These are phyloP conservation scores for Lotus japonicus DNA, from an alignment of 306 rosid genomes.

Conservation along the genomic window DNA sequence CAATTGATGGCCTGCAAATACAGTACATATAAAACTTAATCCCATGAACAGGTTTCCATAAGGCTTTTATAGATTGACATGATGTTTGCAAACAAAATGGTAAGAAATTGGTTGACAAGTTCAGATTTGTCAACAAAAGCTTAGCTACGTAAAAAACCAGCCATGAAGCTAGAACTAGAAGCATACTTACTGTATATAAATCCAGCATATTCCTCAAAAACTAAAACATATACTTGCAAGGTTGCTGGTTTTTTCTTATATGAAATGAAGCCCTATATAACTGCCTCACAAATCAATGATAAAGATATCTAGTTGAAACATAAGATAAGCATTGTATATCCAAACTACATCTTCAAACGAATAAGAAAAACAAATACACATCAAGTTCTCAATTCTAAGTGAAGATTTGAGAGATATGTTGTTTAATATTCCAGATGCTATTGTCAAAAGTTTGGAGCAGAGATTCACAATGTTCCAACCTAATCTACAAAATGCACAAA, in stretches of 20 bases:
- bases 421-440: no score
- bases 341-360: no score
- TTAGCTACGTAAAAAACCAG: not conserved
- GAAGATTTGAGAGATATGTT: no score
- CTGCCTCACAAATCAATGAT: not conserved
- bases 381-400: no score
- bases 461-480: not conserved
- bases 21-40: not conserved
- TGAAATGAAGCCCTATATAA: not conserved
- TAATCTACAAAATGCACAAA: not conserved
- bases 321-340: not conserved
- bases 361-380: no score
- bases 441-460: no score
- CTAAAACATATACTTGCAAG: not conserved
- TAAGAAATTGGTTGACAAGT: not conserved
- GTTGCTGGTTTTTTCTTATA: not conserved
- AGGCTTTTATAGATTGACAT: not conserved
- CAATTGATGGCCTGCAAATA: slow-evolving; percentile 58
- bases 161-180: not conserved
- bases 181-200: not conserved
- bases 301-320: not conserved
- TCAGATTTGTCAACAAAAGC: not conserved
- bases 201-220: not conserved
- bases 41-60: not conserved
- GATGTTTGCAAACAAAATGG: not conserved